Conservation (phyloP, 2,329 filamentous ascomycete species). For the Stachybotrys echinatus region DNA sequence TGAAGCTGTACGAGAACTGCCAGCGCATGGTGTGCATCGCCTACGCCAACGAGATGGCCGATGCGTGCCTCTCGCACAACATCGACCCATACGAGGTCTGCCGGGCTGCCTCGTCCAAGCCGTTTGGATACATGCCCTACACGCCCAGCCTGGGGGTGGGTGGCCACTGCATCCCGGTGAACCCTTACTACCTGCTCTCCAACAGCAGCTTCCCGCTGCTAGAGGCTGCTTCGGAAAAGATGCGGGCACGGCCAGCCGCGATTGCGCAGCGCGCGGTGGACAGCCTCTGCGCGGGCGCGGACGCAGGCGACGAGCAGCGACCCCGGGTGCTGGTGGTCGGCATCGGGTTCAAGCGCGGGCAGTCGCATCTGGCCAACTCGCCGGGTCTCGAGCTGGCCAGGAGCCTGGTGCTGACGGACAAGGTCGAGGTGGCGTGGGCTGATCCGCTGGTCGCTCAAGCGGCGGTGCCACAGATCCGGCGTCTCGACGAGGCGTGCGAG, state of each 20-base stretch:
- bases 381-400: conserved; percentile 38
- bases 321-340: conserved; percentile 38
- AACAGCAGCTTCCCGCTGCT: conserved; percentile 43
- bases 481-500: conserved; percentile 23
- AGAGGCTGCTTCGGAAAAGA: conserved; percentile 34
- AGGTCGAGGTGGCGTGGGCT: conserved; percentile 36
- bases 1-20: conserved; percentile 54
- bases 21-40: conserved; percentile 50
- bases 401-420: conserved; percentile 25
- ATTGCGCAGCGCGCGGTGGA: conserved; percentile 31
- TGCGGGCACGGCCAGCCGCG: conserved; percentile 33
- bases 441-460: conserved; percentile 38
- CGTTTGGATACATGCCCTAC: conserved; percentile 47
- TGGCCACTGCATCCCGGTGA: conserved; percentile 52
- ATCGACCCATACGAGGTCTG: conserved; percentile 49
- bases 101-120: conserved; percentile 42
- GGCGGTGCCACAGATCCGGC: conserved; percentile 32
- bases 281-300: conserved; percentile 11
- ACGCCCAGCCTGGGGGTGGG: conserved; percentile 44
- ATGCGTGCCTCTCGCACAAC: conserved; percentile 38
- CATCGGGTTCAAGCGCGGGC: conserved; percentile 45
- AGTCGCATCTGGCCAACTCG: conserved; percentile 41
- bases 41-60: conserved; percentile 52
- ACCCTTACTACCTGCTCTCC: conserved; percentile 47
- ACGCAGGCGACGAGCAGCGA: conserved; percentile 6